Evolutionary conservation across 2,329 filamentous ascomycete genomes (phyloP), one percentile per base, ranked within the genome.

Genomic region (Fusarium incarnatum): DNA sequence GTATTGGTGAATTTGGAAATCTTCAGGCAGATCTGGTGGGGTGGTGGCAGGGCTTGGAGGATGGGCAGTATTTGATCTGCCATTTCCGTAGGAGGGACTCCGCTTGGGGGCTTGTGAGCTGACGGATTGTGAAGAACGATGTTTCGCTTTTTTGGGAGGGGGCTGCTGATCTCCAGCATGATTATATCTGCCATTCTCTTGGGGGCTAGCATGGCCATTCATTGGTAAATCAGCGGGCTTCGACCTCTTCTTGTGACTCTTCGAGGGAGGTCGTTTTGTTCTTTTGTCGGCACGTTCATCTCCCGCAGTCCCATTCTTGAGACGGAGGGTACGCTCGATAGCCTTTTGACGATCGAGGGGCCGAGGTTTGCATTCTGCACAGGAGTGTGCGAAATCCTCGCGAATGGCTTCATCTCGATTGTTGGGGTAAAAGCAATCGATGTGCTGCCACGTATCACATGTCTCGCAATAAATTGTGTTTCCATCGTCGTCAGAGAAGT

Each of bases 401-500:
- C 91, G 81, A 79, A 94, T 82, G 82, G 92, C 86, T 85, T 92
- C 86, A 79, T 90, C 87, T 78, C 89, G 87, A 74, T 93, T 92
- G 70, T 88, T 80, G 23, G 88, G 88, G 79, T 98, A 98, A 82
- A 97, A 98, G 82, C 96, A 99, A 79, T 94, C 91, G 76, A 97
- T 97, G 81, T 99, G 96, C 82, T 99, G 96, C 96, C 96, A 99
- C 52, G 94, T 96, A 79, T 97, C 93, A 85, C 96, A 99, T 63
- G 87, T 89, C 79, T 98, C 96, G 86, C 96, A 99, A 81, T 94
- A 94, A 68, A 99, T 97, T 64, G 96, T 99, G 81, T 93, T 95
- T 81, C 96, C 96, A 85, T 99, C 96, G 85, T 99, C 96, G 84
- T 97, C 94, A 79, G 89, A 85, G 81, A 92, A 98, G 79, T 90